phyloP scores from a whole-genome alignment of 1,139 yeast genomes.

The Blastobotrys illinoisensis region DNA sequence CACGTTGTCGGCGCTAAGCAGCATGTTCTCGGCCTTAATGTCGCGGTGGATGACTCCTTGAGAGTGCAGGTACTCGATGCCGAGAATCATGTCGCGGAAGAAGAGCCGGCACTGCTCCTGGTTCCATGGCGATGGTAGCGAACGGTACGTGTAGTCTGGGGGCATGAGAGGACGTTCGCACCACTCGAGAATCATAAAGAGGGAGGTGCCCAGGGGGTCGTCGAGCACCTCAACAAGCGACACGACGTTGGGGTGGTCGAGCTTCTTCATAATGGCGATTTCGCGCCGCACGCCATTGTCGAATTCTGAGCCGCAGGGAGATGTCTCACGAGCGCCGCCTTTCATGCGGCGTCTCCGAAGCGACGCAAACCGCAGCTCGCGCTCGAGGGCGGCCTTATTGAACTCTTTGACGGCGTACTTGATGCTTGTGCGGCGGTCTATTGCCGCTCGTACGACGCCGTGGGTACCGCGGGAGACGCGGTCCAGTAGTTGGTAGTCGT shows the following conservation, averaged over 20 bases:
- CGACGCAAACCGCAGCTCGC: conserved; percentile 43
- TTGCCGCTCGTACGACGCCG: conserved; percentile 82
- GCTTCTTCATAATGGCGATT: conserved; percentile 72
- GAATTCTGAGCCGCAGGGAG: background rate
- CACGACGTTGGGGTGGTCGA: conserved; percentile 78
- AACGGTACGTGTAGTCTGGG: conserved; percentile 1
- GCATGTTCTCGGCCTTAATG: conserved; percentile 87
- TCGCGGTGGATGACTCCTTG: conserved; percentile 95
- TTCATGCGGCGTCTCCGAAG: conserved; percentile 26
- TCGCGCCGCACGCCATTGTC: conserved; percentile 54
- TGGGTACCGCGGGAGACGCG: conserved; percentile 84
- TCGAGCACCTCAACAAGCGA: conserved; percentile 78
- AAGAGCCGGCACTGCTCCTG: conserved; percentile 39
- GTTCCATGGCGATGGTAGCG: conserved; percentile 23
- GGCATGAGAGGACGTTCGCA: conserved; percentile 45
- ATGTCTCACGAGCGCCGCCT: background rate
- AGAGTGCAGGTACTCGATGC: conserved; percentile 83
- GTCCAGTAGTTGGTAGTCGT: conserved; percentile 53
- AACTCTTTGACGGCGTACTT: conserved; percentile 69
- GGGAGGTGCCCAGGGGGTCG: conserved; percentile 58
- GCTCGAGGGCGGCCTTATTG: conserved; percentile 35
- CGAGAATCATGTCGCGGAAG: conserved; percentile 80
- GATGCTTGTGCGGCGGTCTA: conserved; percentile 45
- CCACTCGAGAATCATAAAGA: conserved; percentile 72
- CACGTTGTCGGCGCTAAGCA: conserved; percentile 64